Percentiles rank a stretch among this genome's conserved stretches.
phyloP scores from a whole-genome alignment of 768 basidiomycete species.

The Lactifluus subvellereus region DNA sequence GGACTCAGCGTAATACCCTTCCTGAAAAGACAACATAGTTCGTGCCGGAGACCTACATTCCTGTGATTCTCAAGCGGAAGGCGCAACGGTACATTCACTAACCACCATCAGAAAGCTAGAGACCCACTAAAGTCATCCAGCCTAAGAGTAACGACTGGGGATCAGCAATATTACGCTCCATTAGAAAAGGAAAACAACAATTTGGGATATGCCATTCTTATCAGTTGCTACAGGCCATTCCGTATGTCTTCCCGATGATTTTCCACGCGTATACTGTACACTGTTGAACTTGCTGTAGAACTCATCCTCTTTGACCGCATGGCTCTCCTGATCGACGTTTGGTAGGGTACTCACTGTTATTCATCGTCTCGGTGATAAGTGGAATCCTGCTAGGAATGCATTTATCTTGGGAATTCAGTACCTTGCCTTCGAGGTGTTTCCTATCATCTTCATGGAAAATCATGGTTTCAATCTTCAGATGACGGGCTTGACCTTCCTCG shows the following conservation, averaged over 20 bases:
- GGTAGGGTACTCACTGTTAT: conserved; percentile 40
- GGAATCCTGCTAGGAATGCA: conserved; percentile 31
- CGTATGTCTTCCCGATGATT: conserved; percentile 39
- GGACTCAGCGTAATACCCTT: neutral
- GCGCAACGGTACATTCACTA: conserved; percentile 40
- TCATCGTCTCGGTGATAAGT: neutral
- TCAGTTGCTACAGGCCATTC: conserved; percentile 70
- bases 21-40: conserved; percentile 35
- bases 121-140: conserved; percentile 28
- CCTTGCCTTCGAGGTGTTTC: conserved; percentile 50
- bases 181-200: conserved; percentile 46
- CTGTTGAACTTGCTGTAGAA: conserved; percentile 35
- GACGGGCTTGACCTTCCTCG: conserved; percentile 45
- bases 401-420: conserved; percentile 41
- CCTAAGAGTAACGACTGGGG: conserved; percentile 49
- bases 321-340: conserved; percentile 64
- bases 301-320: conserved; percentile 64
- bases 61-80: conserved; percentile 55
- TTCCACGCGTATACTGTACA: neutral
- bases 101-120: neutral
- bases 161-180: conserved; percentile 51
- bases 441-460: conserved; percentile 42
- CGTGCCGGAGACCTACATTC: conserved; percentile 68
- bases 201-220: conserved; percentile 42
- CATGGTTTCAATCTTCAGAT: conserved; percentile 50